A percentile compares a stretch with the other conserved stretches of the same genome.
Evolutionary conservation across 768 basidiomycete genomes (phyloP).

Genomic region (Trametes coccinea): DNA sequence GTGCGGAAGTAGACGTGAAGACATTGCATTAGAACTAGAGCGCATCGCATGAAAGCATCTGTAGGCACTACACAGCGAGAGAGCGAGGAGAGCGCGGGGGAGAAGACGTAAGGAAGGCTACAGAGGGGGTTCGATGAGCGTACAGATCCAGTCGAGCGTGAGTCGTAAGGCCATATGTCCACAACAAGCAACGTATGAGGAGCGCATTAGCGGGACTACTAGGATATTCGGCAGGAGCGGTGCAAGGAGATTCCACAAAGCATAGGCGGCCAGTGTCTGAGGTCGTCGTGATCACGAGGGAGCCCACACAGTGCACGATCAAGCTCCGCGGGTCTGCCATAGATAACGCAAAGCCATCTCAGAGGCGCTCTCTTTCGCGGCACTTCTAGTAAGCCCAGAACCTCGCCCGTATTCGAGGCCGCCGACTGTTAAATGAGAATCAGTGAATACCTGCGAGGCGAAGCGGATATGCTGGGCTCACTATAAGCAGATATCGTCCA

Average conservation of each 20-base stretch:
- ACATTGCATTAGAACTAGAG: conserved; percentile 14
- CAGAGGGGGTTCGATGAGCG: conserved; percentile 1
- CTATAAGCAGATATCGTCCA: conserved; percentile 35
- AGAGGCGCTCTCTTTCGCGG: conserved; percentile 33
- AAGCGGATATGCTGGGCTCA: conserved; percentile 18
- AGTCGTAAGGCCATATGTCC: conserved; percentile 5
- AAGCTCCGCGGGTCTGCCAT: neutral
- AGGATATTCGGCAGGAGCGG: neutral
- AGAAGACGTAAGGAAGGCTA: neutral
- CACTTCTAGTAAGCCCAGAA: conserved; percentile 11
- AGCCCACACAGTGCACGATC: neutral
- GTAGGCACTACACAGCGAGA: conserved; percentile 19
- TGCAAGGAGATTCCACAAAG: neutral
- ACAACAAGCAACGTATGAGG: neutral
- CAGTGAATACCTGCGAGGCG: neutral
- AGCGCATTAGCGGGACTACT: neutral
- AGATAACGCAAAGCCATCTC: conserved; percentile 17
- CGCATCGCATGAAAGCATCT: conserved; percentile 21
- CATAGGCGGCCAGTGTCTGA: neutral
- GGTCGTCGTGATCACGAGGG: neutral
- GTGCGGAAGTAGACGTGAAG: neutral
- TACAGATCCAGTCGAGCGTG: conserved; percentile 21
- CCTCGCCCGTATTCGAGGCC: conserved; percentile 29
- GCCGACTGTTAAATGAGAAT: conserved; percentile 22
- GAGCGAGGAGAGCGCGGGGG: conserved; percentile 11